Conservation (phyloP, 768 basidiomycete species). For the Lentinula guzmanii region DNA sequence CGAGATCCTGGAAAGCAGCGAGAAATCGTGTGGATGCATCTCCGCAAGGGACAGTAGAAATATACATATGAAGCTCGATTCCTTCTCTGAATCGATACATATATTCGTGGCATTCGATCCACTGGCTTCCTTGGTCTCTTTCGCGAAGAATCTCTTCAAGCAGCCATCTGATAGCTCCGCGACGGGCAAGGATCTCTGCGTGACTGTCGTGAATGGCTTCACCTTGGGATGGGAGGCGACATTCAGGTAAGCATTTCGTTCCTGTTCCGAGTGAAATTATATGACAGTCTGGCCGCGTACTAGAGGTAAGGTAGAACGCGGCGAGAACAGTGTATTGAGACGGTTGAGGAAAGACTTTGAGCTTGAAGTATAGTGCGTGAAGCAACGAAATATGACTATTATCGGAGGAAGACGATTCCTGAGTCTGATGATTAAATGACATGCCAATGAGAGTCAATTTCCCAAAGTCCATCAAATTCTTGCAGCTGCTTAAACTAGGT, state of each 20-base stretch:
- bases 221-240: conserved; percentile 56
- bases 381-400: conserved; percentile 31
- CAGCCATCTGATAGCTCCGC: conserved; percentile 75
- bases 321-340: conserved; percentile 64
- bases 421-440: too few species aligned
- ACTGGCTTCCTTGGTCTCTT: conserved; percentile 20
- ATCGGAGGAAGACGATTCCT: not conserved
- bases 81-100: conserved; percentile 32
- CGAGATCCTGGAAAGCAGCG: conserved; percentile 65
- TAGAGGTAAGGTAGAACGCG: conserved; percentile 36
- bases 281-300: conserved; percentile 26
- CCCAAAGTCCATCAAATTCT: too few species aligned
- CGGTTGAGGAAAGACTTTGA: conserved; percentile 44
- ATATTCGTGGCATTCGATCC: conserved; percentile 43
- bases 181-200: conserved; percentile 86
- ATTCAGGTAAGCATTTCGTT: conserved; percentile 75
- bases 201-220: conserved; percentile 87
- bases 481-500: too few species aligned
- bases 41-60: conserved; percentile 62
- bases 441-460: too few species aligned
- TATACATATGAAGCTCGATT: conserved; percentile 61
- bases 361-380: conserved; percentile 34
- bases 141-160: conserved; percentile 57
- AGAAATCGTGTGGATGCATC: conserved; percentile 83
- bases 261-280: conserved; percentile 75